These are phyloP conservation scores for Stagonosporopsis cucurbitacearum DNA, from an alignment of 2,329 filamentous ascomycete genomes.

Conservation along the genomic window DNA sequence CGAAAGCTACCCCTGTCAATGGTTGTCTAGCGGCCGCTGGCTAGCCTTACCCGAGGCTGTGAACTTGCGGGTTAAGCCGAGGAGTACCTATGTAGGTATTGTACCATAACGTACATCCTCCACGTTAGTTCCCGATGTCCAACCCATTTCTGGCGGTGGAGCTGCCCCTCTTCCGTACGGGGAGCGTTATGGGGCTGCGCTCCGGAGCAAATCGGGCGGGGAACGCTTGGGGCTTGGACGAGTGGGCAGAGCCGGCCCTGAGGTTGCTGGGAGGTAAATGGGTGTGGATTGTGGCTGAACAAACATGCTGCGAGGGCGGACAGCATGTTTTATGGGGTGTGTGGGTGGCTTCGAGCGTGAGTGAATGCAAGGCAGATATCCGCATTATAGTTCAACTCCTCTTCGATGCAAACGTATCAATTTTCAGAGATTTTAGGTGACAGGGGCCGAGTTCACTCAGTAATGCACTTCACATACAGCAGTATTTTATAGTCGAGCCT, in stretches of 20 bases:
- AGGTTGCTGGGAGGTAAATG: not conserved
- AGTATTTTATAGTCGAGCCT: not conserved
- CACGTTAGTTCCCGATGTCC: constrained; percentile 21
- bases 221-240: not conserved
- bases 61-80: constrained; percentile 10
- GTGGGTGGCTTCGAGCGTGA: not conserved
- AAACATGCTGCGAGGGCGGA: not conserved
- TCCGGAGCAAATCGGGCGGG: constrained; percentile 14
- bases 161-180: constrained; percentile 12
- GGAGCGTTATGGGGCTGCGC: constrained; percentile 8
- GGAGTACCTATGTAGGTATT: no score
- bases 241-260: constrained; percentile 16
- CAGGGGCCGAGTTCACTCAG: not conserved
- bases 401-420: not conserved
- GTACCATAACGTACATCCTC: constrained; percentile 4
- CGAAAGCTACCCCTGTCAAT: constrained; percentile 30
- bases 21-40: constrained; percentile 30
- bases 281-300: not conserved
- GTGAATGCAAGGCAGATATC: not conserved
- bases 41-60: constrained; percentile 28
- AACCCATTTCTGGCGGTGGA: constrained; percentile 8
- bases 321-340: not conserved
- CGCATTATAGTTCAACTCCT: not conserved
- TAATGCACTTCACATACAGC: not conserved
- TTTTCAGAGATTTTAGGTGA: not conserved